Evolutionary conservation across 2,329 filamentous ascomycete species (phyloP).

Genomic region (Fusarium secorum): DNA sequence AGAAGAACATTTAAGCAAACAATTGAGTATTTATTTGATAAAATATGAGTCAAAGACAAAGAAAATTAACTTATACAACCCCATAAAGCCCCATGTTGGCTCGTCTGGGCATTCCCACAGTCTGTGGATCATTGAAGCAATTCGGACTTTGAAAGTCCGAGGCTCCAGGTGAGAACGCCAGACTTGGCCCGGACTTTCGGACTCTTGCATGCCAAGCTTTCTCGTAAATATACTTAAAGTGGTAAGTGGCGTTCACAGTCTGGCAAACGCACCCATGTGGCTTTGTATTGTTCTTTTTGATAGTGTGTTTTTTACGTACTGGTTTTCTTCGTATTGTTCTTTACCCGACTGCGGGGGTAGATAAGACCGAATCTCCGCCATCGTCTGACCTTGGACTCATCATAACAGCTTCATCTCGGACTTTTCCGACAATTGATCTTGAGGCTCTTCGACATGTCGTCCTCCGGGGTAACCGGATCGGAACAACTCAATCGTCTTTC

Average conservation of each 20-base stretch:
- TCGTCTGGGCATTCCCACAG: background rate
- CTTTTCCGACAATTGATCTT: background rate
- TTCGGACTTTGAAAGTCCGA: slow-evolving; percentile 37
- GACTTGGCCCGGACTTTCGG: slow-evolving; percentile 6
- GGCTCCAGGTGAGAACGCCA: background rate
- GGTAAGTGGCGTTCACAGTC: background rate
- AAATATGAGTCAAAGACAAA: slow-evolving; percentile 6
- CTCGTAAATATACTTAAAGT: slow-evolving; percentile 9
- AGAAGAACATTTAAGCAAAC: background rate
- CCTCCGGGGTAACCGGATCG: slow-evolving; percentile 1
- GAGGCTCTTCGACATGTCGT: slow-evolving; percentile 14
- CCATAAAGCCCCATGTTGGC: background rate
- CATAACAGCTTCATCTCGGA: background rate
- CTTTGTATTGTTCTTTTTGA: slow-evolving; percentile 19
- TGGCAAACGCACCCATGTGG: background rate
- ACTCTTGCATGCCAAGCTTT: slow-evolving; percentile 10
- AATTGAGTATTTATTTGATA: background rate
- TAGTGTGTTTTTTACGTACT: slow-evolving; percentile 11
- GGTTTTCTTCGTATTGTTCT: background rate
- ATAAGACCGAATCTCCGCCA: slow-evolving; percentile 24
- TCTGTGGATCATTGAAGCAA: slow-evolving; percentile 31
- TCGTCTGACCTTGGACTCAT: background rate
- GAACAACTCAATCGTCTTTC: slow-evolving; percentile 40
- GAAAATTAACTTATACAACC: slow-evolving; percentile 5
- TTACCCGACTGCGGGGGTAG: slow-evolving; percentile 5